Percentiles rank a stretch among this genome's conserved stretches.
Evolutionary conservation across 495 filamentous ascomycete genomes (phyloP).

Genomic region (Achaetomiella virescens): DNA sequence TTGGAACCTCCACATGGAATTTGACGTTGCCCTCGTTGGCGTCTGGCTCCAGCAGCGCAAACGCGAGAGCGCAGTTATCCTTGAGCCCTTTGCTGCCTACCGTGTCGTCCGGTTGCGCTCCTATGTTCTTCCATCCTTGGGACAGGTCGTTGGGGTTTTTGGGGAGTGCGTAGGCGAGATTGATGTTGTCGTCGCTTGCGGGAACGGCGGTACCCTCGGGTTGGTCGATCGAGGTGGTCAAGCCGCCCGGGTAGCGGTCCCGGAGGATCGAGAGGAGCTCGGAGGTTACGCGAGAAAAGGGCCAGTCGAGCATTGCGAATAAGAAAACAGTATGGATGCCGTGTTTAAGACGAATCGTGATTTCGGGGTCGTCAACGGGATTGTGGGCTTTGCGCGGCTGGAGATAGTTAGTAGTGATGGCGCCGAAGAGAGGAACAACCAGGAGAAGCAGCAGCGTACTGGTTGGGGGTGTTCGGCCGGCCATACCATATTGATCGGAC

Average conservation of each 20-base stretch:
- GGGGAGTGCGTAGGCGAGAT: constrained; percentile 38
- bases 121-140: constrained; percentile 38
- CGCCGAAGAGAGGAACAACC: not conserved
- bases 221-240: constrained; percentile 19
- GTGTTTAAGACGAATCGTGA: constrained; percentile 73
- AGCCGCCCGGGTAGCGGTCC: constrained; percentile 45
- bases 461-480: too few species aligned
- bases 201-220: constrained; percentile 30
- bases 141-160: constrained; percentile 27
- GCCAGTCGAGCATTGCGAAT: constrained; percentile 54
- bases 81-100: constrained; percentile 35
- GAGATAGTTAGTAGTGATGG: not conserved
- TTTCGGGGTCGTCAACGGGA: constrained; percentile 33
- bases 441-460: too few species aligned
- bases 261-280: constrained; percentile 54
- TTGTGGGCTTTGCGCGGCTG: constrained; percentile 8
- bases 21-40: constrained; percentile 46
- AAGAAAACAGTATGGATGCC: constrained; percentile 73
- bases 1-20: constrained; percentile 62
- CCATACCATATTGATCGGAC: too few species aligned
- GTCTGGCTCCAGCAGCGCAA: constrained; percentile 50
- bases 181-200: constrained; percentile 28
- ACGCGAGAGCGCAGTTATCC: constrained; percentile 63
- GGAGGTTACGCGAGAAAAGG: constrained; percentile 55
- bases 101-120: constrained; percentile 30